These are phyloP conservation scores for Scheffersomyces illinoinensis DNA, from an alignment of 1,139 yeast species.

Conservation along the genomic window DNA sequence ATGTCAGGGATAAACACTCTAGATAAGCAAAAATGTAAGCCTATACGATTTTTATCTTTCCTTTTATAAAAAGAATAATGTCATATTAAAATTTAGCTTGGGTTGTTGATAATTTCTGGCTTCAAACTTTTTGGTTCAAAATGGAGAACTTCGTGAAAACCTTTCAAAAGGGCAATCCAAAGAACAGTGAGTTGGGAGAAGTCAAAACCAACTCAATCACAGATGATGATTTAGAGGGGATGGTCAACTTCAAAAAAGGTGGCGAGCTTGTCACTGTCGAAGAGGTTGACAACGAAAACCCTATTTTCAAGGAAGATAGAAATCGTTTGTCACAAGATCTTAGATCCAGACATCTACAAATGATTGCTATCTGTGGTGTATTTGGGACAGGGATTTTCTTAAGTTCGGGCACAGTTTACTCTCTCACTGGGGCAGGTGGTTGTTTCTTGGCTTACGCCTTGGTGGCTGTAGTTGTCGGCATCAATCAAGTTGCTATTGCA, in stretches of 20 bases:
- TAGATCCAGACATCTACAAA: conserved; percentile 31
- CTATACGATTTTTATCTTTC: not conserved
- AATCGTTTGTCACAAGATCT: conserved; percentile 6
- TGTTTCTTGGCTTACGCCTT: conserved; percentile 19
- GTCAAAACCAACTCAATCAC: not conserved
- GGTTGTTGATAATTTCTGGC: not conserved
- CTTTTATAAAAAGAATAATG: not conserved
- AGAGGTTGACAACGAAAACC: not conserved
- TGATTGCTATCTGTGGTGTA: conserved; percentile 32
- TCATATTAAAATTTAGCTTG: not conserved
- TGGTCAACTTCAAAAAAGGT: not conserved
- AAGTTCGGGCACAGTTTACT: not conserved
- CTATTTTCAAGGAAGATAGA: not conserved
- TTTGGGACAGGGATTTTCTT: conserved; percentile 28
- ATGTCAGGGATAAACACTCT: not conserved
- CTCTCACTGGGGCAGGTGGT: conserved; percentile 20
- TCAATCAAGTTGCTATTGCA: conserved; percentile 25
- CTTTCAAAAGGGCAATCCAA: not conserved
- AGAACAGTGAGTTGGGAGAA: not conserved
- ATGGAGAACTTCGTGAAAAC: too few species aligned
- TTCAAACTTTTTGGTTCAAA: too few species aligned
- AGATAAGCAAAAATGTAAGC: not conserved
- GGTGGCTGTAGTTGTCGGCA: conserved; percentile 21
- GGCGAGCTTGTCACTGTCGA: not conserved
- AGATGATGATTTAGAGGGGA: not conserved